Conservation (phyloP, 768 basidiomycete species). For the Leccinum longicurvipes region DNA sequence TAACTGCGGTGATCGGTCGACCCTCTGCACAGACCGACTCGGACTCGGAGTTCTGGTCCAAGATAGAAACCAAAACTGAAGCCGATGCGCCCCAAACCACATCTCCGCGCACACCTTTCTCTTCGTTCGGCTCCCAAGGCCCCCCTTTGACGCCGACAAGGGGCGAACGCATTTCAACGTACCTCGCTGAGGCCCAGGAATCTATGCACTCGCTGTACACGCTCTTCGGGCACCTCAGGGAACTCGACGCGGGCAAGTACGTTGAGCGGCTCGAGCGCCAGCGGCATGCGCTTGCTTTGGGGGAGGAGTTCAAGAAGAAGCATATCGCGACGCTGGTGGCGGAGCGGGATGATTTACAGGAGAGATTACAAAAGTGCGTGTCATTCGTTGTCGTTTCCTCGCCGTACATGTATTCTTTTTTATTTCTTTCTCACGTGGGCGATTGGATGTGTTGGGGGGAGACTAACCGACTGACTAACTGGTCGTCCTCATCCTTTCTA, state of each 20-base stretch:
- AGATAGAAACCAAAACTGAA: background rate
- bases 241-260: slow-evolving; percentile 24
- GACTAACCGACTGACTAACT: background rate
- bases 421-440: no score
- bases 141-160: slow-evolving; percentile 2
- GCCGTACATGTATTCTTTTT: background rate
- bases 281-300: slow-evolving; percentile 33
- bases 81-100: background rate
- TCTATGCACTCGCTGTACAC: background rate
- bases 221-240: slow-evolving; percentile 11
- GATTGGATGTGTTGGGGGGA: background rate
- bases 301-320: slow-evolving; percentile 32
- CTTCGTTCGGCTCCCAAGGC: slow-evolving; percentile 1
- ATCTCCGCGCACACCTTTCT: background rate
- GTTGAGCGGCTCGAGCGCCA: slow-evolving; percentile 40
- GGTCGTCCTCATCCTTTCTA: background rate
- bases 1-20: background rate
- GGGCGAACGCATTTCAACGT: slow-evolving; percentile 24
- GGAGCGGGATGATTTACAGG: slow-evolving; percentile 2
- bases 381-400: background rate
- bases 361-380: background rate
- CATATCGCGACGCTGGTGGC: slow-evolving; percentile 9
- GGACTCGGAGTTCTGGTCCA: background rate
- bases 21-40: slow-evolving; percentile 7
- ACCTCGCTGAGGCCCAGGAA: background rate